Evolutionary conservation across 352 stramenopile species (phyloP).

Genomic region (Globisporangium ultimum): DNA sequence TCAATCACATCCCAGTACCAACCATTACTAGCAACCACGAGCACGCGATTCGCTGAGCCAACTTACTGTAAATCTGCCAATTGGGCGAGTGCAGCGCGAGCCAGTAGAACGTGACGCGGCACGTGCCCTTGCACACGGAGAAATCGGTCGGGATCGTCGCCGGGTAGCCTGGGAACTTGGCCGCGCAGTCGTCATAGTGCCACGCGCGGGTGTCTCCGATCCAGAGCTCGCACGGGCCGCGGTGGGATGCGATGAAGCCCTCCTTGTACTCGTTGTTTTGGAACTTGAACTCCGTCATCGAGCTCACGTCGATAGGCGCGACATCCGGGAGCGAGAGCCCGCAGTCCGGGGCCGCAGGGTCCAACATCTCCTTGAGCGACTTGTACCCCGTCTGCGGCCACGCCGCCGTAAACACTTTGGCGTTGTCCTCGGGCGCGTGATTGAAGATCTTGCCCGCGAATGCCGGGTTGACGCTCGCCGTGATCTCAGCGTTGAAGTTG

Average conservation of each 20-base stretch:
- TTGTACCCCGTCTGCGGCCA: constrained; percentile 28
- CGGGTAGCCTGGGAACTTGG: constrained; percentile 32
- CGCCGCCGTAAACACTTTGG: no score
- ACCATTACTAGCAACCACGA: no score
- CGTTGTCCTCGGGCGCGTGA: no score
- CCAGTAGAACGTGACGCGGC: constrained; percentile 25
- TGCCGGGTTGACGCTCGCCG: constrained; percentile 9
- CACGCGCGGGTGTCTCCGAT: constrained; percentile 20
- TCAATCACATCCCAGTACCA: no score
- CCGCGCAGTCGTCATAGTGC: constrained; percentile 6
- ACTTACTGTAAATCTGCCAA: constrained; percentile 18
- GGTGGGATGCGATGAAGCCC: constrained; percentile 35
- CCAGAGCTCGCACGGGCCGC: constrained; percentile 25
- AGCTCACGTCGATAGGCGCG: constrained; percentile 2
- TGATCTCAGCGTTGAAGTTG: constrained; percentile 28
- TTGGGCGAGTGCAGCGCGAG: constrained; percentile 16
- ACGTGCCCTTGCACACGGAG: constrained; percentile 21
- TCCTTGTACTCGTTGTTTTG: constrained; percentile 40
- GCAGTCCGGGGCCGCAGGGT: constrained; percentile 27
- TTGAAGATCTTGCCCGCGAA: no score
- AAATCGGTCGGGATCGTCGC: constrained; percentile 25
- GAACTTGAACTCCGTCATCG: constrained; percentile 25
- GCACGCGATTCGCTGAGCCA: no score
- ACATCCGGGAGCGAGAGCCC: constrained; percentile 22
- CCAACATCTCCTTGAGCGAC: constrained; percentile 31